phyloP scores from a whole-genome alignment of 2,329 filamentous ascomycete genomes.

The Aspergillus sp. region DNA sequence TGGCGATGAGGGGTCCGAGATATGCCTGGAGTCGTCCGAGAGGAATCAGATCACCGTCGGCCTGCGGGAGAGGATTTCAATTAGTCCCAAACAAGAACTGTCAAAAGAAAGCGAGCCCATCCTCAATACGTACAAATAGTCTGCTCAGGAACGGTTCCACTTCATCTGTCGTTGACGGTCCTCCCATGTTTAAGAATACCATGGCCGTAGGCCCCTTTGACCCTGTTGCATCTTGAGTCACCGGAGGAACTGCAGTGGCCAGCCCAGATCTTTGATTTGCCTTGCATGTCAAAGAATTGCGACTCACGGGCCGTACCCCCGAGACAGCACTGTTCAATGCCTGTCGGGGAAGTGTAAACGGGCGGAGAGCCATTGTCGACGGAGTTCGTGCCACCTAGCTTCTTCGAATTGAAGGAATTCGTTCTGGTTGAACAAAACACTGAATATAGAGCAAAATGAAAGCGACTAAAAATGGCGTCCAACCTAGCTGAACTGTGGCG shows the following conservation, averaged over 20 bases:
- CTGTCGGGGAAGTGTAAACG: constrained; percentile 25
- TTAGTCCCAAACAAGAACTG: constrained; percentile 1
- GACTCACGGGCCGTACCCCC: constrained; percentile 14
- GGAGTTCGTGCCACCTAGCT: background rate
- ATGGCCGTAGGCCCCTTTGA: constrained; percentile 84
- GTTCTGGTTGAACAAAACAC: too few relatives aligned
- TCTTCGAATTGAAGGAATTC: background rate
- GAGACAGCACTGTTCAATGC: constrained; percentile 15
- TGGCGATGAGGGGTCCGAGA: constrained; percentile 77
- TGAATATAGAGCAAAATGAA: too few relatives aligned
- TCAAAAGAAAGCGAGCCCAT: background rate
- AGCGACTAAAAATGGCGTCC: too few relatives aligned
- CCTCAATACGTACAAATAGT: constrained; percentile 63
- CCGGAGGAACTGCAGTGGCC: constrained; percentile 62
- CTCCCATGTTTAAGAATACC: constrained; percentile 99
- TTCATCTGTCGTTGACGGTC: constrained; percentile 78
- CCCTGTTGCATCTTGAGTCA: constrained; percentile 65
- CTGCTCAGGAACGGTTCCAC: constrained; percentile 84
- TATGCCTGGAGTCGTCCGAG: constrained; percentile 85
- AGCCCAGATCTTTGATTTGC: constrained; percentile 26
- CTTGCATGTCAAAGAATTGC: constrained; percentile 14
- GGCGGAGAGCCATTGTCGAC: constrained; percentile 35
- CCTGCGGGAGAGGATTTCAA: constrained; percentile 41
- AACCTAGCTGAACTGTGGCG: too few relatives aligned
- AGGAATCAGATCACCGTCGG: constrained; percentile 92